phyloP scores from a whole-genome alignment of 306 rosid genomes.

The Prunus davidiana region DNA sequence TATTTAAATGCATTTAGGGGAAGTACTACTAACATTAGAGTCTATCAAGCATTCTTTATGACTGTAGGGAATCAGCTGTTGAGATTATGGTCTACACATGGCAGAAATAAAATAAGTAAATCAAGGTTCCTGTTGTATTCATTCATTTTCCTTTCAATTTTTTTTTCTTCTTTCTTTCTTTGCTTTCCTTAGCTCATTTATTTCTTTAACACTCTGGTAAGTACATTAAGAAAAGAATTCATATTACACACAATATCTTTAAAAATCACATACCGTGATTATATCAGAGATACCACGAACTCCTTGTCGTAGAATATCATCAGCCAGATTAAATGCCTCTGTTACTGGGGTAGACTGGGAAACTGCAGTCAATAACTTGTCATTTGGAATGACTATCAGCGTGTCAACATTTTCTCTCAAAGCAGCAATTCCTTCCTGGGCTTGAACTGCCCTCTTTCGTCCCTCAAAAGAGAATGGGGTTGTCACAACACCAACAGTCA shows the following conservation, averaged over 20 bases:
- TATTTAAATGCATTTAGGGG: not conserved
- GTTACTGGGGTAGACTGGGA: conserved; percentile 96
- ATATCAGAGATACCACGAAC: conserved; percentile 99
- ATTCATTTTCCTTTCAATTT: not conserved
- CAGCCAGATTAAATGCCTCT: conserved; percentile 96
- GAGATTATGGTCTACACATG: not conserved
- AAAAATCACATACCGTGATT: conserved; percentile 69
- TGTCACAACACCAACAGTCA: conserved; percentile 97
- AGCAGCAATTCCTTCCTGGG: conserved; percentile 99
- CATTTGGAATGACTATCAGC: conserved; percentile 95
- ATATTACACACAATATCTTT: not conserved
- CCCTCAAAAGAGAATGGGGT: conserved; percentile 99
- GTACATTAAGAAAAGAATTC: not conserved
- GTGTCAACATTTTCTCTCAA: conserved; percentile 96
- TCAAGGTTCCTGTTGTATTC: not conserved
- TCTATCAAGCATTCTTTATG: not conserved
- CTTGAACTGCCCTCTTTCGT: conserved; percentile 96
- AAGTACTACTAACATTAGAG: not conserved
- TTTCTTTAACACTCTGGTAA: not conserved
- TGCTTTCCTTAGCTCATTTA: not conserved
- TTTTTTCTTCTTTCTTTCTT: not conserved
- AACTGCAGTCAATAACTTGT: conserved; percentile 94
- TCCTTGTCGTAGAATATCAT: conserved; percentile 98
- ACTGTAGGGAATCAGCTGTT: not conserved
- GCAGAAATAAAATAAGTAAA: not conserved